Evolutionary conservation across 805 yeast species (phyloP), one percentile per base, ranked within the genome.

Genomic region (Alloascoidea africana): DNA sequence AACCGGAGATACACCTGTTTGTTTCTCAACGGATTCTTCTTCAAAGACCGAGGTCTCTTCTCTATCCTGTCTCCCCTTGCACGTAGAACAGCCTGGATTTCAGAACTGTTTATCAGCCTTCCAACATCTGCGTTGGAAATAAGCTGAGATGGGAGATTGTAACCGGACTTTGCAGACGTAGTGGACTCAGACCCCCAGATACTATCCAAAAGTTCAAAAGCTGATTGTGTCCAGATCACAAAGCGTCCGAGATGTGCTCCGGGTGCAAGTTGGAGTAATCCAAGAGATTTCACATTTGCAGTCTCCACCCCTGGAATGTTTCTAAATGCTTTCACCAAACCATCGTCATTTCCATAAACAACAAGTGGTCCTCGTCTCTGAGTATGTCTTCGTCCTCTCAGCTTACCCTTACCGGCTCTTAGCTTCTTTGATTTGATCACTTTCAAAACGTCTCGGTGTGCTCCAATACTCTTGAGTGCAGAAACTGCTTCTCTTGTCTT

Each of bases 201-300:
- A 51, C 86, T 72, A 76, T 91, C 99, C 62, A 91, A 77, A 59
- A 87, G 76, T 64, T 87, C 81, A 66, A 91, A 86, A 64, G 99
- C 99, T 64, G 85, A 72, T 75, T 87, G 95, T 62, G 98, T 87
- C 98, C 98, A 91, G 85, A 91, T 85, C 62, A 91, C 81, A 62
- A 91, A 91, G 79, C 98, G 87, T 75, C 98, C 98, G 60, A 91
- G 74, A 77, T 91, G 98, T 63, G 97, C 94, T 81, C 98, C 98
- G 68, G 98, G 98, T 58, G 98, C 98, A 62, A 91, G 82, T 76
- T 89, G 97, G 65, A 91, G 80, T 59, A 91, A 75, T 73, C 91
- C 91, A 60, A 91, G 76, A 62, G 87, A 73, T 58, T 80, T 71
- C 57, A 91, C 98, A 65, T 78, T 72, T 58, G 89, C 77, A 60